phyloP scores from a whole-genome alignment of 164 flowering plant genomes.

The Nymphaea colorata region DNA sequence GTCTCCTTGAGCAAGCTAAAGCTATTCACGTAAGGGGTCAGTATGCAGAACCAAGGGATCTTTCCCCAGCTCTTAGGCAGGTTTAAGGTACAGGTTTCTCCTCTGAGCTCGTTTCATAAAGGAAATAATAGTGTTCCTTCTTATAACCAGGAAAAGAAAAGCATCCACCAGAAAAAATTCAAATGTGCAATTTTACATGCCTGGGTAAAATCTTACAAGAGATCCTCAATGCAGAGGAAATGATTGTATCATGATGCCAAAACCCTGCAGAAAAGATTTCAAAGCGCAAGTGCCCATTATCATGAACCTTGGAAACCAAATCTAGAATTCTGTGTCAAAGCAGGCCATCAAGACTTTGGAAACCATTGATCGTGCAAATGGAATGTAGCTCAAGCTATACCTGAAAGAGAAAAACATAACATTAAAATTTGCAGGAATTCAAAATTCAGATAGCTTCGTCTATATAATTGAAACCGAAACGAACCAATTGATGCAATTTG shows the following conservation, averaged over 20 bases:
- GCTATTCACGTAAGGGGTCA: no score
- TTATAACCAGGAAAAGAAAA: neutral
- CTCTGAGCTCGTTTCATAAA: no score
- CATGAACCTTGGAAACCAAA: neutral
- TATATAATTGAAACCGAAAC: no score
- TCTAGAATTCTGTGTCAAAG: constrained; percentile 84
- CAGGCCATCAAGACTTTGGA: constrained; percentile 57
- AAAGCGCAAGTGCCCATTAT: neutral
- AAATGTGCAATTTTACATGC: neutral
- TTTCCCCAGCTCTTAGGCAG: no score
- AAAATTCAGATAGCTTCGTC: no score
- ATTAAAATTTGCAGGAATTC: neutral
- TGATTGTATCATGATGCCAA: neutral
- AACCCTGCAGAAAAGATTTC: neutral
- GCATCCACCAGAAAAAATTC: neutral
- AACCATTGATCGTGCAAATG: constrained; percentile 83
- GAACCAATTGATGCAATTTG: no score
- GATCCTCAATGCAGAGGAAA: neutral
- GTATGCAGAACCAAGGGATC: no score
- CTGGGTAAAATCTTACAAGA: neutral
- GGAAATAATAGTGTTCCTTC: neutral
- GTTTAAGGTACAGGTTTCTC: no score
- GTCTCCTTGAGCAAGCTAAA: no score
- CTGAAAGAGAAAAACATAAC: constrained; percentile 19
- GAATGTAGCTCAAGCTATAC: constrained; percentile 94